Conservation (phyloP, 2,329 filamentous ascomycete genomes). For the Pestalotiopsis sp. region DNA sequence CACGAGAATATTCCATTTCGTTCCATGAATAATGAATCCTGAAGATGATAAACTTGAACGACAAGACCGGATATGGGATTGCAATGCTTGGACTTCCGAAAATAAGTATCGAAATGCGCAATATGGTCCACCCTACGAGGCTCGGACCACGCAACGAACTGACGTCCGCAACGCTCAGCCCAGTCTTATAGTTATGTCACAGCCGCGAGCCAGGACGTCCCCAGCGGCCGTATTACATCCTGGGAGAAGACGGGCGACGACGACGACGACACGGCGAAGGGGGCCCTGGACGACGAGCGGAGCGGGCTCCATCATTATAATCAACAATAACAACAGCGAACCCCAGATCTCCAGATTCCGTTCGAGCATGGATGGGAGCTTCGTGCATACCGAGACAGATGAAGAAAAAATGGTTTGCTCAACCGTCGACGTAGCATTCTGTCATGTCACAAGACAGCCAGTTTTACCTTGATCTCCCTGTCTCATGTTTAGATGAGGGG, state of each 20-base stretch:
- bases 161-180: background rate
- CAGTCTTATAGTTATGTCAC: background rate
- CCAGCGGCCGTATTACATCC: background rate
- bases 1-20: background rate
- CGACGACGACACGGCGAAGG: background rate
- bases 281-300: background rate
- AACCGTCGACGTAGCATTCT: background rate
- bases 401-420: background rate
- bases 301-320: background rate
- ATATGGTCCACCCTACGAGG: background rate
- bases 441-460: background rate
- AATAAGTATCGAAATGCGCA: conserved; percentile 1
- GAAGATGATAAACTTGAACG: background rate
- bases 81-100: background rate
- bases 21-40: background rate
- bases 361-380: background rate
- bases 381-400: background rate
- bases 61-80: background rate
- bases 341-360: conserved; percentile 6
- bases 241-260: background rate
- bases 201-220: background rate
- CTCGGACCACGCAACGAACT: conserved; percentile 6
- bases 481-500: conserved; percentile 10
- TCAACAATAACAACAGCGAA: background rate
- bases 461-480: conserved; percentile 8